Evolutionary conservation across 768 basidiomycete species (phyloP).

Genomic region (Amanita pseudoporphyria): DNA sequence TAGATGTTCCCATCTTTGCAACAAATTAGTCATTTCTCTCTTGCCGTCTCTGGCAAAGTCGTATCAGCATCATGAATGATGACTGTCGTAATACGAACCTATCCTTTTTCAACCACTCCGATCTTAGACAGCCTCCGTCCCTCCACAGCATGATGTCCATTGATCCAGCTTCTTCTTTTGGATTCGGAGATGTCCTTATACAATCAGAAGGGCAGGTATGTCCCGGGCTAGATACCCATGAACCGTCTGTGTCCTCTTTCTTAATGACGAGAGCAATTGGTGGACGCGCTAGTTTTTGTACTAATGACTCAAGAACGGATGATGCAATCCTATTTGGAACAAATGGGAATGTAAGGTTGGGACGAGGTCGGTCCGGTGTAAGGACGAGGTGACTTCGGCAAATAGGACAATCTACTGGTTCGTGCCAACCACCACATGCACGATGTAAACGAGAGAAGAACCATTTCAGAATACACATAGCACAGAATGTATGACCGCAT

Average conservation of each 20-base stretch:
- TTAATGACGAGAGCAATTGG: conserved; percentile 28
- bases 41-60: conserved; percentile 37
- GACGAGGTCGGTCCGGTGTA: conserved; percentile 40
- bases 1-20: conserved; percentile 38
- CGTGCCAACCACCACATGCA: conserved; percentile 59
- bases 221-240: conserved; percentile 25
- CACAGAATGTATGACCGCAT: conserved; percentile 65
- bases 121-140: conserved; percentile 36
- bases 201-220: conserved; percentile 22
- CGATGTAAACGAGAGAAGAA: conserved; percentile 59
- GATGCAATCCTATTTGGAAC: conserved; percentile 52
- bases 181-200: conserved; percentile 20
- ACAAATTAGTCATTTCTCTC: conserved; percentile 41
- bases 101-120: conserved; percentile 53
- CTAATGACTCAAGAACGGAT: conserved; percentile 38
- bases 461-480: conserved; percentile 57
- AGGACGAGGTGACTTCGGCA: conserved; percentile 46
- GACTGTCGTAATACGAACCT: conserved; percentile 25
- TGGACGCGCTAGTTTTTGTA: conserved; percentile 34
- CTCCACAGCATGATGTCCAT: conserved; percentile 31
- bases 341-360: conserved; percentile 47
- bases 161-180: conserved; percentile 30
- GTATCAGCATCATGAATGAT: conserved; percentile 3
- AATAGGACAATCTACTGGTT: conserved; percentile 56
- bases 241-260: conserved; percentile 31